phyloP scores from a whole-genome alignment of 1,284 basidiomycete species.

The Megacollybia platyphylla region DNA sequence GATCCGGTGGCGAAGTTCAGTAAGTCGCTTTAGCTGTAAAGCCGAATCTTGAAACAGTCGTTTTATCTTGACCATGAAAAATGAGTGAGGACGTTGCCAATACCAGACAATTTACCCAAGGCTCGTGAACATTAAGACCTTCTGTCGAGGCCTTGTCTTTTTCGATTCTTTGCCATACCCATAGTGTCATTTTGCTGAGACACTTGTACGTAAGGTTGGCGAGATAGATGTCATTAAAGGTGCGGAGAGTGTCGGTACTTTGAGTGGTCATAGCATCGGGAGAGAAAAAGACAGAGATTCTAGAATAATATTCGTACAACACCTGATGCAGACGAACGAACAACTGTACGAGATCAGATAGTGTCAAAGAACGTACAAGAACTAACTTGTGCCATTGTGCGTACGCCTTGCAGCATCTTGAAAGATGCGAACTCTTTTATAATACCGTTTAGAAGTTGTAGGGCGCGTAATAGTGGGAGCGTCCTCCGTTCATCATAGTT shows the following conservation, averaged over 20 bases:
- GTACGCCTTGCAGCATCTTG: conserved; percentile 55
- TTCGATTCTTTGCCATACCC: conserved; percentile 53
- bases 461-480: conserved; percentile 44
- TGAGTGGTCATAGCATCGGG: conserved; percentile 22
- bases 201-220: conserved; percentile 63
- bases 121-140: conserved; percentile 15
- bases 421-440: conserved; percentile 56
- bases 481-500: conserved; percentile 28
- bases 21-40: conserved; percentile 38
- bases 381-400: conserved; percentile 48
- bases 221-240: conserved; percentile 42
- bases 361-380: background rate
- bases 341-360: conserved; percentile 26
- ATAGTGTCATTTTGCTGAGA: conserved; percentile 49
- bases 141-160: conserved; percentile 15
- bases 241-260: conserved; percentile 17
- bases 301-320: conserved; percentile 47
- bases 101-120: conserved; percentile 20
- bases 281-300: conserved; percentile 33
- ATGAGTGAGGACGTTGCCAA: background rate
- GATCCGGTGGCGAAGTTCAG: conserved; percentile 22
- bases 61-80: conserved; percentile 27
- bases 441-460: conserved; percentile 50
- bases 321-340: conserved; percentile 35
- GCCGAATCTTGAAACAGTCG: conserved; percentile 49